These are phyloP conservation scores for Suillus lakei DNA, from an alignment of 768 basidiomycete genomes.

Conservation along the genomic window DNA sequence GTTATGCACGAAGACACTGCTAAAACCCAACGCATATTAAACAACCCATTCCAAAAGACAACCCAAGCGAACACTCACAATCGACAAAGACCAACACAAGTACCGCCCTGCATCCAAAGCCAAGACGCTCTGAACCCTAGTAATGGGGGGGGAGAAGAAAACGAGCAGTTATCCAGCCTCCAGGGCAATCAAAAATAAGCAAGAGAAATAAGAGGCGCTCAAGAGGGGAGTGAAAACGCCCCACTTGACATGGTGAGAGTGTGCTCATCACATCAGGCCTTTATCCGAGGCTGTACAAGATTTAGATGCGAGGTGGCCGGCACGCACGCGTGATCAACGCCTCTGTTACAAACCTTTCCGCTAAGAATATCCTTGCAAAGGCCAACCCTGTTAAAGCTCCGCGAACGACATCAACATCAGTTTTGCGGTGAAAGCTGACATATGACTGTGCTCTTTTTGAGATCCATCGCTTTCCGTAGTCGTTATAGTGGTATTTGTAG, in stretches of 20 bases:
- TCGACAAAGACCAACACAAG: not conserved
- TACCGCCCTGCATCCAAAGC: not conserved
- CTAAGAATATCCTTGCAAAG: not conserved
- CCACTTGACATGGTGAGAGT: slow-evolving; percentile 9
- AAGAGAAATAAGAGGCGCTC: not conserved
- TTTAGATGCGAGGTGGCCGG: slow-evolving; percentile 7
- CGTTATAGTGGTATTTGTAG: not conserved
- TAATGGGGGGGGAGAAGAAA: not conserved
- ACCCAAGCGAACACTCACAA: not conserved
- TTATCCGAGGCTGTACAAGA: not conserved
- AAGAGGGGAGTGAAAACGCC: not conserved
- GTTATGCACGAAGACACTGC: not conserved
- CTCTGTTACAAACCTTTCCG: not conserved
- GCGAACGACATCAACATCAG: slow-evolving; percentile 6
- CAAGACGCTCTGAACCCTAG: not conserved
- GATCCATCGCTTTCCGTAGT: slow-evolving; percentile 8
- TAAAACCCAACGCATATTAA: not conserved
- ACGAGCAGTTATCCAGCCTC: not conserved
- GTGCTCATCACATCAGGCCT: not conserved
- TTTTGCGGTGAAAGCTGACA: slow-evolving; percentile 12
- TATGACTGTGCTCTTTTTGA: slow-evolving; percentile 8
- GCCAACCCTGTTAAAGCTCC: not conserved
- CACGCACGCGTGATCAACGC: not conserved
- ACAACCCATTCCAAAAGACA: not conserved
- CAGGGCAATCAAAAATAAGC: not conserved